Evolutionary conservation across 139 green algal species (phyloP).

Genomic region (Mesotaenium endlicherianum): DNA sequence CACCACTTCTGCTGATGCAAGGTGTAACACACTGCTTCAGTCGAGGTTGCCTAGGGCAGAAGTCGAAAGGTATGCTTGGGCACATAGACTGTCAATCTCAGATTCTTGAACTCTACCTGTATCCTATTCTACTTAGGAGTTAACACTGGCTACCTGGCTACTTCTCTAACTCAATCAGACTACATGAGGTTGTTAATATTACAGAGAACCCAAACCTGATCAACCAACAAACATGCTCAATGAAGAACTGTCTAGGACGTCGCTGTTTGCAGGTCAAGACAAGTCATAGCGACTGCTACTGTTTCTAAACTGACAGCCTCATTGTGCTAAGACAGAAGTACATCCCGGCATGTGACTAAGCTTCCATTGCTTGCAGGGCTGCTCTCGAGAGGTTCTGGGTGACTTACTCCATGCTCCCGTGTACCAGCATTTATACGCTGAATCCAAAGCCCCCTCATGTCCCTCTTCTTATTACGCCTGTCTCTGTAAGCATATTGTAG

Average conservation of each 20-base stretch:
- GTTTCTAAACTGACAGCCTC: no score
- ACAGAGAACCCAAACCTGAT: no score
- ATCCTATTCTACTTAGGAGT: neutral
- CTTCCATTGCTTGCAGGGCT: neutral
- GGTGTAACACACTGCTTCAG: no score
- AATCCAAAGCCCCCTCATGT: slow-evolving; percentile 89
- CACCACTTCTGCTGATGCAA: neutral
- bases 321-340: no score
- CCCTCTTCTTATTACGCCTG: slow-evolving; percentile 84
- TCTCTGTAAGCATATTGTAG: slow-evolving; percentile 87
- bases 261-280: neutral
- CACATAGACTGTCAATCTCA: neutral
- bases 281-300: no score
- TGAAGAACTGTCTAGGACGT: neutral
- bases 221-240: neutral
- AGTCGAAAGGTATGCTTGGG: no score
- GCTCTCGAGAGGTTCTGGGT: neutral
- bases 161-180: no score
- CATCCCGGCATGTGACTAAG: no score
- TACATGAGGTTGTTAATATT: no score
- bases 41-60: no score
- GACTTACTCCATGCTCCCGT: slow-evolving; percentile 78
- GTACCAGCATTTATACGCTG: slow-evolving; percentile 82
- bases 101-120: neutral
- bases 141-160: neutral